Base-by-base conservation (phyloP, 169 alveolate species). In the Cryptosporidium ryanae region DNA sequence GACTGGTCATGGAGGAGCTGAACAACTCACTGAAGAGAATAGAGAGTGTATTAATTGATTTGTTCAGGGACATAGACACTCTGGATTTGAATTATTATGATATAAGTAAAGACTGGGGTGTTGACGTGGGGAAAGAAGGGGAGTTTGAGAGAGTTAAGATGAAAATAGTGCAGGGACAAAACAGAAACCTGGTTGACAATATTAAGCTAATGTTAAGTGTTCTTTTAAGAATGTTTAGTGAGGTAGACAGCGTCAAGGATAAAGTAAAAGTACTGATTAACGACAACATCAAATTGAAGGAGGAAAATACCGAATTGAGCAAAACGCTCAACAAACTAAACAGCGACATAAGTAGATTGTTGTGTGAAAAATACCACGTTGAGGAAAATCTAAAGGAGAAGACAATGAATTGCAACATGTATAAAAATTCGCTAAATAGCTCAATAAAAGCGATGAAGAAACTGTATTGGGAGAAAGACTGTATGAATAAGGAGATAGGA, bases 401-500 rank as follows among this genome's bases (percentile, higher is more conserved):
- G 44, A 27, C 29, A 12, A 46, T 48, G n/a, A 59, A 57, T n/a
- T 76, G 76, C 48, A 55, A 18, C 7, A 76, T 57, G 59, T 76
- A 76, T 61, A 55, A 61, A 17, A 59, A n/a, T 32, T 57, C 87
- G 17, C 25, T 76, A 25, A 59, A 61, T 61, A 76, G 59, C 25
- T 76, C 87, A 13, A 76, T 76, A 12, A 76, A 76, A 59, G 46
- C 87, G 59, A 61, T 76, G 87, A 32, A 76, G 21, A 76, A 38
- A 18, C 46, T 76, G 46, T 76, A 76, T 61, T 55, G 55, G 38
- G 87, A 76, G 59, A 76, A 76, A 34, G 87, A 76, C 23, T 12
- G 25, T 6, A 38, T 43, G 12, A 76, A 29, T 59, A 76, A 61
- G 27, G 87, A 76, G 59, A 59, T 76, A 18, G 25, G 29, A 12